These are phyloP conservation scores for Kazachstania africana DNA, from an alignment of 805 yeast species.

Conservation along the genomic window DNA sequence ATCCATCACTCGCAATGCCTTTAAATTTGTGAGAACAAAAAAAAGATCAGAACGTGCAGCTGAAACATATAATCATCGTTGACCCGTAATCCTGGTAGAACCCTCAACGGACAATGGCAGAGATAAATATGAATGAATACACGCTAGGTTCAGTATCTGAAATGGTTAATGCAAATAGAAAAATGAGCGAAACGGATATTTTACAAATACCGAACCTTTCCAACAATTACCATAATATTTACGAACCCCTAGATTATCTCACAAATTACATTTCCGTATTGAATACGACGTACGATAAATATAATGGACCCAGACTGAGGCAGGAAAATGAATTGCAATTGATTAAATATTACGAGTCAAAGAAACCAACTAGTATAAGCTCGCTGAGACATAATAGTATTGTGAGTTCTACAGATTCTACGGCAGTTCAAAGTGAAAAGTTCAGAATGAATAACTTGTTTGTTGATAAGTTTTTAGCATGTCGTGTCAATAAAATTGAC, in stretches of 20 bases:
- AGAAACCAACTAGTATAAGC: constrained; percentile 6
- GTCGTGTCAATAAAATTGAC: constrained; percentile 8
- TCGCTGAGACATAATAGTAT: constrained; percentile 12
- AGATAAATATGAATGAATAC: too few relatives aligned
- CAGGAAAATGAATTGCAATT: constrained; percentile 2
- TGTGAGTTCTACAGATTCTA: constrained; percentile 9
- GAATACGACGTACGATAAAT: constrained; percentile 1
- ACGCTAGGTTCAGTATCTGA: too few relatives aligned
- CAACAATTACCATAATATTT: neutral
- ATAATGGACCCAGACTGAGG: constrained; percentile 1
- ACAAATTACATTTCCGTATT: constrained; percentile 2
- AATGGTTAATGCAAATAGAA: too few relatives aligned
- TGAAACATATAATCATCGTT: too few relatives aligned
- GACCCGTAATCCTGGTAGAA: too few relatives aligned
- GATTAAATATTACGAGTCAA: constrained; percentile 4
- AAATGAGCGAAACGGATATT: neutral
- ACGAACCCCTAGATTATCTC: constrained; percentile 1
- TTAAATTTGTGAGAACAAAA: constrained; percentile 87
- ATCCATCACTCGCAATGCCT: too few relatives aligned
- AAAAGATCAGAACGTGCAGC: constrained; percentile 75
- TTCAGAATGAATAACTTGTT: constrained; percentile 6
- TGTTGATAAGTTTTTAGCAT: constrained; percentile 9
- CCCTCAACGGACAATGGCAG: too few relatives aligned
- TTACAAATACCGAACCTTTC: too few relatives aligned
- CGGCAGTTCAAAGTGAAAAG: constrained; percentile 8